Percentiles rank a stretch among this genome's conserved stretches.
Evolutionary conservation across 1,284 basidiomycete genomes (phyloP).

Genomic region (Ustanciosporium gigantosporum): DNA sequence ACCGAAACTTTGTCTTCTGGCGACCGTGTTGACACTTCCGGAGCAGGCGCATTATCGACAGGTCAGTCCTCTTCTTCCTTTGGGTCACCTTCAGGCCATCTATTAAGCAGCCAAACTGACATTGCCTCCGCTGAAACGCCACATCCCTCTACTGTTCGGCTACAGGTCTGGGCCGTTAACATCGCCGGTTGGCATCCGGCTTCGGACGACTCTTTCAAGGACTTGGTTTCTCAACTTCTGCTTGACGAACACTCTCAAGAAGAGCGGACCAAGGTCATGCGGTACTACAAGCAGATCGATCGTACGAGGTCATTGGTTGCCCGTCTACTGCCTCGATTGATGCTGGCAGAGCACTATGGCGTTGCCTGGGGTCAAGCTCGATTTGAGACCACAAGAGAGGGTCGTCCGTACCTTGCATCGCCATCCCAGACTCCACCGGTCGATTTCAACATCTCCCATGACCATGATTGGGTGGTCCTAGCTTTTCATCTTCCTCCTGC

Average conservation of each 20-base stretch:
- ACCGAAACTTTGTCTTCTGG: neutral
- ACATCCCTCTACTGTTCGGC: conserved; percentile 2
- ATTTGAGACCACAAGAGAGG: conserved; percentile 12
- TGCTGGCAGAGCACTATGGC: conserved; percentile 6
- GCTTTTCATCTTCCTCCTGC: conserved; percentile 17
- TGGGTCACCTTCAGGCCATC: neutral
- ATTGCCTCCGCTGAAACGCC: neutral
- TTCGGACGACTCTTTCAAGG: conserved; percentile 2
- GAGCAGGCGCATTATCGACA: conserved; percentile 6
- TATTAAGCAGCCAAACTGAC: conserved; percentile 7
- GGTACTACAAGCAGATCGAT: conserved; percentile 35
- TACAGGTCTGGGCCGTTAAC: conserved; percentile 46
- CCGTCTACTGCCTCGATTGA: conserved; percentile 29
- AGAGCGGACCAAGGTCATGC: conserved; percentile 24
- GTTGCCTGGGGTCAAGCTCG: conserved; percentile 2
- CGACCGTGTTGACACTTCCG: neutral
- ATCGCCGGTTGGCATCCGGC: conserved; percentile 21
- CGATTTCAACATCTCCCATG: conserved; percentile 57
- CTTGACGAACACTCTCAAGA: conserved; percentile 5
- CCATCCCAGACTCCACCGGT: conserved; percentile 1
- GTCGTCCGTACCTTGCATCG: conserved; percentile 22
- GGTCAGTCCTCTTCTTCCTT: conserved; percentile 14
- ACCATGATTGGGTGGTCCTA: conserved; percentile 54
- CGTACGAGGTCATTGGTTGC: conserved; percentile 40
- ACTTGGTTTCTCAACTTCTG: conserved; percentile 7